These are phyloP conservation scores for Pseudogymnoascus sp. DNA, from an alignment of 2,329 filamentous ascomycete genomes.

Conservation along the genomic window DNA sequence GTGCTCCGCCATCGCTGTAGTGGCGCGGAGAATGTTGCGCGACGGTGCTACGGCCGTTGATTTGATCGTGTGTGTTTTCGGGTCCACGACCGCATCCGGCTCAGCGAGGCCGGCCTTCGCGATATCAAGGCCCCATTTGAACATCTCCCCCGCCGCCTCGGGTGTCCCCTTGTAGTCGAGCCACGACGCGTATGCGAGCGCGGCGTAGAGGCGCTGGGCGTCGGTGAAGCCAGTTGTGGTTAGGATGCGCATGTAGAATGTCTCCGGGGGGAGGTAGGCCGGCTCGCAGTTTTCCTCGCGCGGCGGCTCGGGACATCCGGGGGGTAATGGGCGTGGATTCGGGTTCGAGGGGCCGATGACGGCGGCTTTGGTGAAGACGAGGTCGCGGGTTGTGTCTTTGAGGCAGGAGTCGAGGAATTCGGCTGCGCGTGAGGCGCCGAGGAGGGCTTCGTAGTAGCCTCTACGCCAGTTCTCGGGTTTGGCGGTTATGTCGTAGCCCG, in stretches of 20 bases:
- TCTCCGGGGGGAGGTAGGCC: slow-evolving; percentile 64
- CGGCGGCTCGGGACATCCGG: slow-evolving; percentile 55
- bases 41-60: slow-evolving; percentile 53
- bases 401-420: slow-evolving; percentile 79
- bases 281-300: slow-evolving; percentile 67
- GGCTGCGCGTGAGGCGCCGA: slow-evolving; percentile 67
- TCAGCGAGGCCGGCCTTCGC: slow-evolving; percentile 51
- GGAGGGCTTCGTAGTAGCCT: slow-evolving; percentile 76
- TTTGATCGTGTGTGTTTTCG: slow-evolving; percentile 56
- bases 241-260: slow-evolving; percentile 74
- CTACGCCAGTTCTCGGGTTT: slow-evolving; percentile 58
- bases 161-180: slow-evolving; percentile 66
- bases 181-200: slow-evolving; percentile 77
- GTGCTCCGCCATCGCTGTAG: slow-evolving; percentile 73
- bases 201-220: slow-evolving; percentile 74
- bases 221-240: slow-evolving; percentile 71
- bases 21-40: slow-evolving; percentile 65
- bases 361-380: slow-evolving; percentile 64
- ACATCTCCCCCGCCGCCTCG: slow-evolving; percentile 63
- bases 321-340: slow-evolving; percentile 63
- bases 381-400: slow-evolving; percentile 55
- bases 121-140: slow-evolving; percentile 68
- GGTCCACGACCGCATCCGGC: slow-evolving; percentile 46
- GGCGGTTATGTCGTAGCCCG: slow-evolving; percentile 60
- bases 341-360: slow-evolving; percentile 81